phyloP scores from a whole-genome alignment of 176 grass and related monocot species.

The Tillandsia fasciculata region DNA sequence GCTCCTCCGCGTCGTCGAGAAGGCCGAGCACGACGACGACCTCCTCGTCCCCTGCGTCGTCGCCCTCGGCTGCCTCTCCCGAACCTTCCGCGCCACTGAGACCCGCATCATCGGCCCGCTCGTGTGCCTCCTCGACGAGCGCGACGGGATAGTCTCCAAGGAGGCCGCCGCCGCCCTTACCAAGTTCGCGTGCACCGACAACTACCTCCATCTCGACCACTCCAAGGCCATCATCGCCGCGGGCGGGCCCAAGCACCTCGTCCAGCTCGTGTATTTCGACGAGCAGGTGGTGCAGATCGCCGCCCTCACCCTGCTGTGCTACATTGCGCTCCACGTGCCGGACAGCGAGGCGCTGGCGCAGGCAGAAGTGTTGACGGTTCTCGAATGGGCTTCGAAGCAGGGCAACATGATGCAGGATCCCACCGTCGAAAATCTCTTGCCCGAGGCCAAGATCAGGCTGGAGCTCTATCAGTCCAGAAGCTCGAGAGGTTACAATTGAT shows the following conservation, averaged over 20 bases:
- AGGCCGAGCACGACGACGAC: conserved; percentile 77
- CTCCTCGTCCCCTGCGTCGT: conserved; percentile 83
- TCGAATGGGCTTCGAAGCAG: conserved; percentile 94
- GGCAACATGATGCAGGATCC: conserved; percentile 72
- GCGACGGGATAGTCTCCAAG: conserved; percentile 54
- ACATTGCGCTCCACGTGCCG: conserved; percentile 73
- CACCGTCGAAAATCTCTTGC: conserved; percentile 51
- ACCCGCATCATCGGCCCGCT: conserved; percentile 78
- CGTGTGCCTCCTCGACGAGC: conserved; percentile 82
- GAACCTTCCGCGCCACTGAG: conserved; percentile 95
- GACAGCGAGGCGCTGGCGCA: conserved; percentile 87
- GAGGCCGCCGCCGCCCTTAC: conserved; percentile 57
- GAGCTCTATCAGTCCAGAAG: conserved; percentile 91
- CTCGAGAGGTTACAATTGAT: conserved; percentile 64
- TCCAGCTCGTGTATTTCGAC: conserved; percentile 87
- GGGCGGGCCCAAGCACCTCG: conserved; percentile 72
- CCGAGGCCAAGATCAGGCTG: conserved; percentile 78
- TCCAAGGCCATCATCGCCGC: conserved; percentile 75
- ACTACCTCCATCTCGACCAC: conserved; percentile 80
- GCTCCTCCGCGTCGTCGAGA: conserved; percentile 69
- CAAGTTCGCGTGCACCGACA: conserved; percentile 68
- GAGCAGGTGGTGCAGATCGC: conserved; percentile 82
- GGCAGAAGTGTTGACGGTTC: conserved; percentile 70
- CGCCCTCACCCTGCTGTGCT: conserved; percentile 62
- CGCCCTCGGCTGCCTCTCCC: conserved; percentile 73